Percentiles rank a stretch among this genome's conserved stretches.
These are phyloP conservation scores for Sporothrix brunneoviolacea DNA, from an alignment of 2,329 filamentous ascomycete genomes.

Conservation along the genomic window DNA sequence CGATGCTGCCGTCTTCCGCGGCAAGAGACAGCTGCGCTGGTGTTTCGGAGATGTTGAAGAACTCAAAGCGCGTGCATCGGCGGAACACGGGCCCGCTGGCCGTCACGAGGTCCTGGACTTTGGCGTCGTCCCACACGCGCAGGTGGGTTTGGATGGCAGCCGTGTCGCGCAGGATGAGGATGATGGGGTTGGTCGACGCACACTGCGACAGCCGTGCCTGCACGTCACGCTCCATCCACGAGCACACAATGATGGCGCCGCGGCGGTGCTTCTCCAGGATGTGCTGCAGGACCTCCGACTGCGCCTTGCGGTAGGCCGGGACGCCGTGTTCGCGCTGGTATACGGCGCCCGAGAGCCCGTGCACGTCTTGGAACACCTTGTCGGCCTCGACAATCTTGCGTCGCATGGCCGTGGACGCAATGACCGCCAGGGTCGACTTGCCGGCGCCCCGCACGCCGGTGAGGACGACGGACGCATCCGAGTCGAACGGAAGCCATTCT, in stretches of 20 bases:
- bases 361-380: conserved; percentile 56
- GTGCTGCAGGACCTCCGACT: conserved; percentile 54
- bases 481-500: conserved; percentile 35
- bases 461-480: conserved; percentile 61
- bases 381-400: conserved; percentile 63
- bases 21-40: conserved; percentile 13
- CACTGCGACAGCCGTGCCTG: conserved; percentile 54
- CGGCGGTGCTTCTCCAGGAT: conserved; percentile 52
- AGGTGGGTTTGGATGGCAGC: conserved; percentile 55
- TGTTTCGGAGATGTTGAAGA: conserved; percentile 56
- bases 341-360: conserved; percentile 51
- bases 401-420: conserved; percentile 60
- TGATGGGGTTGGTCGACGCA: conserved; percentile 57
- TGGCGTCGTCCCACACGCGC: conserved; percentile 27
- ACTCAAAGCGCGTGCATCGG: conserved; percentile 61
- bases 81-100: conserved; percentile 49
- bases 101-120: conserved; percentile 50
- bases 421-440: conserved; percentile 65
- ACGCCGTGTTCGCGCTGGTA: conserved; percentile 57
- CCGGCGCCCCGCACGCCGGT: conserved; percentile 66
- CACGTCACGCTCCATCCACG: conserved; percentile 55
- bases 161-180: conserved; percentile 61
- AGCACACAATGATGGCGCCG: conserved; percentile 62
- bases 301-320: conserved; percentile 53
- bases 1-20: neutral